Conservation (phyloP, 352 stramenopile species). For the Sclerospora graminicola region DNA sequence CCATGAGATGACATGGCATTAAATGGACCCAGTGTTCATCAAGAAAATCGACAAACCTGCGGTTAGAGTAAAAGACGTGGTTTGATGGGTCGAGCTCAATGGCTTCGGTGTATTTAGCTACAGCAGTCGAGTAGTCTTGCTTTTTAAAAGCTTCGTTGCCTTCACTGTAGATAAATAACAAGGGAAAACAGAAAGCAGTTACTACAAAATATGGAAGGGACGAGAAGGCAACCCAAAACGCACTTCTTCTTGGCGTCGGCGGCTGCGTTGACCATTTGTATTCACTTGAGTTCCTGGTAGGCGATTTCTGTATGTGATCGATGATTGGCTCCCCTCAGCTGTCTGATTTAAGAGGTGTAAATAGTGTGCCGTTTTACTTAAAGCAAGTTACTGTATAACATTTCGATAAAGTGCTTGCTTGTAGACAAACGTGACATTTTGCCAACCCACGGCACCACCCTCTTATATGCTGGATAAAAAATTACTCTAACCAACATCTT, state of each 20-base stretch:
- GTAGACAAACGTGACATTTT: too few species aligned
- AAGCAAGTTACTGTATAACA: too few species aligned
- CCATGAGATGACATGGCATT: too few species aligned
- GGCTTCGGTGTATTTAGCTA: conserved; percentile 90
- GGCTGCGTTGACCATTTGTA: conserved; percentile 49
- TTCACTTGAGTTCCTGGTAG: background rate
- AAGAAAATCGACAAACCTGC: conserved; percentile 32
- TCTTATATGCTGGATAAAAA: too few species aligned
- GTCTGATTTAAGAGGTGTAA: too few species aligned
- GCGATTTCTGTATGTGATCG: background rate
- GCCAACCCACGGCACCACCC: too few species aligned
- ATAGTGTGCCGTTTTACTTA: too few species aligned
- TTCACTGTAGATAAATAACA: conserved; percentile 38
- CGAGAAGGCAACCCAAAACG: conserved; percentile 1
- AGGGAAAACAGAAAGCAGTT: background rate
- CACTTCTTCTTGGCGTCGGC: conserved; percentile 82
- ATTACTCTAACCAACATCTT: too few species aligned
- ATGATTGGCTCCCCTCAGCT: too few species aligned
- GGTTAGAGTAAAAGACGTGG: conserved; percentile 93
- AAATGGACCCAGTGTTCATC: too few species aligned
- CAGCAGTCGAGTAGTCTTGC: conserved; percentile 80
- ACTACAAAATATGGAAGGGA: background rate
- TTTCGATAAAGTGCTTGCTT: too few species aligned
- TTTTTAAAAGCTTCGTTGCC: conserved; percentile 93
- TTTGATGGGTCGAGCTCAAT: conserved; percentile 82